Base-by-base conservation (phyloP, 352 stramenopile genomes). In the Aphanomyces astaci region DNA sequence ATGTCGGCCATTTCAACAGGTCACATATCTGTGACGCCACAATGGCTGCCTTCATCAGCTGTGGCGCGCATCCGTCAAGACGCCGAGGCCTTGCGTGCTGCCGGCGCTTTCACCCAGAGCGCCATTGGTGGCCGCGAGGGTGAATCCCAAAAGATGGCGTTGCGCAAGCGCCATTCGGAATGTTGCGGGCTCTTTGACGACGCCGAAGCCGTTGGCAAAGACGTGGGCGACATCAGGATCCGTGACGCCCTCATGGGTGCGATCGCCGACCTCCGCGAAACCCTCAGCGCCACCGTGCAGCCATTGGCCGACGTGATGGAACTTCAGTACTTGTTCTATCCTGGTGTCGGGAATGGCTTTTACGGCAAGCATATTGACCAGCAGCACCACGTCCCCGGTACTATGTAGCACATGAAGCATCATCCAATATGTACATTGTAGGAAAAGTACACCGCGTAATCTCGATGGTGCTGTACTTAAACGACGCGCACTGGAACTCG, bases 291-390 rank as follows among this genome's bases (percentile, higher is more conserved):
- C 0, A 52, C 32, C 22, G 56, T 65, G 3, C 22, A 24, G 4
- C 56, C 56, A 10, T 39, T 65, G 31, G 56, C 32, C 15, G 56
- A 65, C 17, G 30, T 52, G 9, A 65, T 65, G 56, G 56, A 65
- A 36, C 56, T 65, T 4, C 56, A 65, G 28, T 65, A 65, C 39
- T 30, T 65, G 19, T 65, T 53, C 56, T 65, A 65, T 36, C 56
- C 56, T 30, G 56, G 56, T 28, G 56, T 22, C n/a, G 56, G 39
- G 33, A 48, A 52, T 33, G 56, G 56, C 13, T 65, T 65, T 39
- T 65, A 65, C 28, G 36, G 56, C 56, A 65, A 65, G 33, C 56
- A 65, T 36, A 65, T 65, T 53, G 56, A 65, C 56, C 56, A 65
- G 56, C 56, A 65, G 31, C 32, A 65, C 22, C 56, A 39, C 56